Evolutionary conservation across 2,329 filamentous ascomycete species (phyloP), one percentile per base, ranked within the genome.

Genomic region (Xylariaceae sp.): DNA sequence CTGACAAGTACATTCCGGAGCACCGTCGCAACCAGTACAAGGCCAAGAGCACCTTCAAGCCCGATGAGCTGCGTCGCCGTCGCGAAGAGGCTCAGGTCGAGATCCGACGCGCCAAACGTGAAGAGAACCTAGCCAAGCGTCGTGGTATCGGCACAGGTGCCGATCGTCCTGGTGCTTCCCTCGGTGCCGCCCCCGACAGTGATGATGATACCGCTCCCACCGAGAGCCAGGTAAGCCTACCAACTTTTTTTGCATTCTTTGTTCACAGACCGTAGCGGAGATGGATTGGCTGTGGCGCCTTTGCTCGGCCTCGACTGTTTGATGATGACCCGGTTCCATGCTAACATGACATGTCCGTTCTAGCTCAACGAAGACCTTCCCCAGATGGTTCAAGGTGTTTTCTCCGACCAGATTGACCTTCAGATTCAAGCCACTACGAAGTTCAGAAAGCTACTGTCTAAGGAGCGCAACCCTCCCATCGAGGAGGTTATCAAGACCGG

Each of bases 11-110:
- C 82, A 99, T 99, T 73, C 94, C 94, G 76, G 94, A 99, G 82
- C 94, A 99, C 83, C 92, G 94, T 77, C 92, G 94, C 75, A 97
- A 91, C 67, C 92, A 96, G 81, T 99, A 96, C 88, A 99, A 99
- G 88, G 94, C 94, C 58, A 97, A 97, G 85, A 93, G 90, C 79
- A 91, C 91, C 73, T 97, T 99, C 84, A 97, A 97, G 86, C 93
- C 93, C 71, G 94, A 99, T 76, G 94, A 99, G 82, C 88, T 99
- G 67, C 91, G 94, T 75, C 92, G 94, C 73, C 94, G 94, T 75
- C 94, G 94, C 74, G 94, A 99, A 77, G 94, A 99, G 80, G 92
- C 97, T 78, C 94, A 97, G 80, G 94, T 99, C 67, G 94, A 99
- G 81, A 99, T 99, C 74, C 88, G 94, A 75, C 96, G 96, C 81